A percentile compares a stretch with the other conserved stretches of the same genome.
These are phyloP conservation scores for Wickerhamiella nectarea DNA, from an alignment of 805 yeast genomes.

Conservation along the genomic window DNA sequence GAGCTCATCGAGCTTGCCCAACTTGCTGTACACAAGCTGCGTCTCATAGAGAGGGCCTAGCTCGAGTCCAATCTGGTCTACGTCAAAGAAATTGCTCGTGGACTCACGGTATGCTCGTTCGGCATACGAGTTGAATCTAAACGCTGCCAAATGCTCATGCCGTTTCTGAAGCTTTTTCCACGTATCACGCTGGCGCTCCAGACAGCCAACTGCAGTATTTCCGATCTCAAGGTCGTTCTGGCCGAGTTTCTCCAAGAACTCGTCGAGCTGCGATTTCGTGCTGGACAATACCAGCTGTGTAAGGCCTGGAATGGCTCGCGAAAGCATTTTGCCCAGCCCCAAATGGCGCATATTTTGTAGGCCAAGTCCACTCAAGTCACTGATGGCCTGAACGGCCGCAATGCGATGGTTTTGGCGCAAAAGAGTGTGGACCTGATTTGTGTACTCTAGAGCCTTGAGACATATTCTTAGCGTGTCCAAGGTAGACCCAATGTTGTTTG, in stretches of 20 bases:
- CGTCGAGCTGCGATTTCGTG: conserved; percentile 46
- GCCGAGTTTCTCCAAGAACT: conserved; percentile 32
- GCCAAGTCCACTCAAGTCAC: conserved; percentile 56
- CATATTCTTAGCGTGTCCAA: conserved; percentile 55
- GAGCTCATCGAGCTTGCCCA: conserved; percentile 51
- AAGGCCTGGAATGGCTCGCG: conserved; percentile 63
- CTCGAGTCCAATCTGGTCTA: conserved; percentile 37
- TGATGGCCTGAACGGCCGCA: conserved; percentile 72
- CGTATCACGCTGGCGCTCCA: conserved; percentile 40
- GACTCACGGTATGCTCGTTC: conserved; percentile 64
- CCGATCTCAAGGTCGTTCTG: conserved; percentile 41
- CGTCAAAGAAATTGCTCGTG: conserved; percentile 32
- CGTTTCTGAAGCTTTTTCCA: conserved; percentile 42
- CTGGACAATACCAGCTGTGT: conserved; percentile 62
- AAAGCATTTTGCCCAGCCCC: conserved; percentile 61
- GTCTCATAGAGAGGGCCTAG: conserved; percentile 72
- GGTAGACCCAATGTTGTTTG: conserved; percentile 58
- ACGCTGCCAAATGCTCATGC: conserved; percentile 36
- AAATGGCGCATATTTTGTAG: conserved; percentile 52
- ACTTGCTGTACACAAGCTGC: conserved; percentile 62
- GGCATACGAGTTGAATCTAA: conserved; percentile 72
- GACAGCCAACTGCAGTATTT: conserved; percentile 38
- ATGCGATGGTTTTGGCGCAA: conserved; percentile 64
- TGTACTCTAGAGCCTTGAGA: conserved; percentile 68
- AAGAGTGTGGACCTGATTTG: conserved; percentile 73